Conservation (phyloP, 2,329 filamentous ascomycete genomes). For the Diaporthe citriasiana region DNA sequence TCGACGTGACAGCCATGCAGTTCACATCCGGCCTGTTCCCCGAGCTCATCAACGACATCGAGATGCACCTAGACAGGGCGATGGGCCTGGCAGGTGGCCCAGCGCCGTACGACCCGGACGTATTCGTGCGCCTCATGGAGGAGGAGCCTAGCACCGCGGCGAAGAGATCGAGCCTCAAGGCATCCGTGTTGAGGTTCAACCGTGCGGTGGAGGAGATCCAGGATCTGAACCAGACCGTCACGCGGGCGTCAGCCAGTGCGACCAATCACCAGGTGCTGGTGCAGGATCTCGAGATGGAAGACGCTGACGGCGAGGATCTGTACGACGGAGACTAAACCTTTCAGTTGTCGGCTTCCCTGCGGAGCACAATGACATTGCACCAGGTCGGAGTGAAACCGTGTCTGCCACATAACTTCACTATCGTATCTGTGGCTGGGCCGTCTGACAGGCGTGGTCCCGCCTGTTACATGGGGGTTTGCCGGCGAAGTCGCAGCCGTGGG, state of each 20-base stretch:
- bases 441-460: not conserved
- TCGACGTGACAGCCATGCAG: constrained; percentile 67
- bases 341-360: too few relatives aligned
- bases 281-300: constrained; percentile 35
- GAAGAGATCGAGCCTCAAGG: constrained; percentile 50
- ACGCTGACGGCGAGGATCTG: constrained; percentile 23
- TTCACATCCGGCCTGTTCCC: constrained; percentile 65
- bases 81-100: constrained; percentile 56
- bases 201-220: constrained; percentile 54
- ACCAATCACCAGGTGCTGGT: constrained; percentile 15
- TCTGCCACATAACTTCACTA: not conserved
- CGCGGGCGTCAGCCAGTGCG: constrained; percentile 20
- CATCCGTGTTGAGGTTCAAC: constrained; percentile 52
- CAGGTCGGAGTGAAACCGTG: too few relatives aligned
- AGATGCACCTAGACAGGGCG: constrained; percentile 59
- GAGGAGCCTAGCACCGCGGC: constrained; percentile 52
- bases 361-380: not conserved
- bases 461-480: not conserved
- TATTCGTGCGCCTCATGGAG: constrained; percentile 54
- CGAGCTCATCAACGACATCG: constrained; percentile 56
- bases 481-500: not conserved
- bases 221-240: constrained; percentile 49
- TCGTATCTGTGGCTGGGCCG: not conserved
- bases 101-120: constrained; percentile 39
- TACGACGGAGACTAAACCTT: constrained; percentile 12